phyloP scores from a whole-genome alignment of 2,329 filamentous ascomycete species.

The Rachicladosporium sp. region DNA sequence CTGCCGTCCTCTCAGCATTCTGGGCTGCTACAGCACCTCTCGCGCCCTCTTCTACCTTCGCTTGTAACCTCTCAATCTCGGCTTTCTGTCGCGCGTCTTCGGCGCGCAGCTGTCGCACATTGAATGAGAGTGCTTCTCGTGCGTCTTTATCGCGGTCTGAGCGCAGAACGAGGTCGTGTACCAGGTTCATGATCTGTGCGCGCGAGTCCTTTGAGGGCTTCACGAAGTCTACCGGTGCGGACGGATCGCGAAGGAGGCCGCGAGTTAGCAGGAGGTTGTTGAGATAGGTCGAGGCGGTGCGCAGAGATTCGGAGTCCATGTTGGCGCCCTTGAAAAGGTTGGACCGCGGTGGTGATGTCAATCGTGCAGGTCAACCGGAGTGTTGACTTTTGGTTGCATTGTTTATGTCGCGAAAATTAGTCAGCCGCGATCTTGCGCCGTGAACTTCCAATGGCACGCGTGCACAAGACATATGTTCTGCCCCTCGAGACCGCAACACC shows the following conservation, averaged over 20 bases:
- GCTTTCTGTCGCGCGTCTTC: constrained; percentile 62
- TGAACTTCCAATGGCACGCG: no score
- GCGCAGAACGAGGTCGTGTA: constrained; percentile 84
- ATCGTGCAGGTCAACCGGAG: no score
- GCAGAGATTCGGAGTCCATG: constrained; percentile 41
- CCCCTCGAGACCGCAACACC: no score
- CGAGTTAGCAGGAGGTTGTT: constrained; percentile 55
- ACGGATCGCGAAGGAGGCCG: constrained; percentile 45
- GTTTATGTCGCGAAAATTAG: no score
- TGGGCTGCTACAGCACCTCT: constrained; percentile 62
- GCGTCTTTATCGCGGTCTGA: constrained; percentile 90
- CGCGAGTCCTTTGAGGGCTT: constrained; percentile 58
- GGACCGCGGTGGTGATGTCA: no score
- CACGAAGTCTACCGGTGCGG: constrained; percentile 68
- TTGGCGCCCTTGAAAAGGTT: no score
- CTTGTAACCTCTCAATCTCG: constrained; percentile 40
- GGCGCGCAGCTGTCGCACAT: constrained; percentile 62
- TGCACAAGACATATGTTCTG: no score
- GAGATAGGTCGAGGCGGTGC: constrained; percentile 50
- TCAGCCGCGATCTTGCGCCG: no score
- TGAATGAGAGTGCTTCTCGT: constrained; percentile 68
- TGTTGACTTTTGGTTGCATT: no score
- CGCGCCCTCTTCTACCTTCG: constrained; percentile 43
- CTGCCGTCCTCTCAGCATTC: constrained; percentile 56
- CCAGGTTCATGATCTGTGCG: constrained; percentile 77